Conservation (phyloP, 148 eudicot species). For the Silene uniflora region DNA sequence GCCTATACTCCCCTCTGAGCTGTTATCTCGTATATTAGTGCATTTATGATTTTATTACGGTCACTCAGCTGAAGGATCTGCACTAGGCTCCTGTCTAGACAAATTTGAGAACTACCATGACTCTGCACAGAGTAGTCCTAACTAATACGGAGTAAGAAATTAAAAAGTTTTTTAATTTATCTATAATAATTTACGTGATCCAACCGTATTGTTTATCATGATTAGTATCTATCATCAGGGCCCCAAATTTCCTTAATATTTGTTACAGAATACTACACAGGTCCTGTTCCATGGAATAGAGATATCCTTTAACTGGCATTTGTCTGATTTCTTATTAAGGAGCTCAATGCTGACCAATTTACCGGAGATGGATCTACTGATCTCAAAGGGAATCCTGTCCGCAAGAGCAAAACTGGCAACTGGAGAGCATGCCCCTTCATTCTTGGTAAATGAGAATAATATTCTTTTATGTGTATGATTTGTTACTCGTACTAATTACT, state of each 20-base stretch:
- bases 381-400: slow-evolving; percentile 60
- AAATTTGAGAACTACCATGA: neutral
- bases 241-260: neutral
- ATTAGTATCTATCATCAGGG: neutral
- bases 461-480: neutral
- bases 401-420: slow-evolving; percentile 75
- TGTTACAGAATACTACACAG: no score
- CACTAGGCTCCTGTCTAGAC: neutral
- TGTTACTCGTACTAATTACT: neutral
- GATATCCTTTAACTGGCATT: neutral
- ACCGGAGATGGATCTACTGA: slow-evolving; percentile 82
- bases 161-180: no score
- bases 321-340: slow-evolving; percentile 20
- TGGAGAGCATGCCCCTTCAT: slow-evolving; percentile 32
- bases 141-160: neutral
- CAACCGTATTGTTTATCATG: no score
- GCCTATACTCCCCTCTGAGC: neutral
- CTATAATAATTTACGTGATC: no score
- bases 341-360: slow-evolving; percentile 35
- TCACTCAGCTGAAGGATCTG: neutral
- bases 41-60: neutral
- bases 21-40: neutral
- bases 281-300: neutral
- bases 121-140: neutral
- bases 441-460: slow-evolving; percentile 43